Base-by-base conservation (phyloP, 2,329 filamentous ascomycete species). In the Byssoonygena ceratinophila region DNA sequence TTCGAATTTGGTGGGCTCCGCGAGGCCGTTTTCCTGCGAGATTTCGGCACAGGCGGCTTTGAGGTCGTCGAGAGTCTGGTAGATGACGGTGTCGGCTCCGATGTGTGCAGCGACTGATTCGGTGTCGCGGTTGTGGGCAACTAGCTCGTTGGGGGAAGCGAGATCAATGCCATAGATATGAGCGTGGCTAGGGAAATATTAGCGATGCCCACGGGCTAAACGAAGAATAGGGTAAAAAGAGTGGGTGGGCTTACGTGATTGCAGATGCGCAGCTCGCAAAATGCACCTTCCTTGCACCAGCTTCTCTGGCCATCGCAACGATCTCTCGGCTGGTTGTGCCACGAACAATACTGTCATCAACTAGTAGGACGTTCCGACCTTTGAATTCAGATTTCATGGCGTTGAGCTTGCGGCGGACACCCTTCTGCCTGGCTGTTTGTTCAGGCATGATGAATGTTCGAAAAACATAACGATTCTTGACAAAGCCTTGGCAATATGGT, bases 391-490 rank as follows among this genome's bases (percentile, higher is more conserved):
- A 82, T 23, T 83, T 80, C 69, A 96, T 94, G 18, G 90, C 81
- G 55, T 86, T 91, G 36, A 97, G 77, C 72, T 97, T 97, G 46
- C 90, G 81, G 3, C 91, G 83, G 8, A 97, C 88, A 59, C 87
- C 85, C 70, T 91, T 91, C 63, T 92, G 81, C 3, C 90, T 78
- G 16, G 82, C 79, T 59, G 81, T 81, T 67, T 96, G 90, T 25
- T 84, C 85, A 1, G 90, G 83, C 83, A 87, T 85, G 64, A 89
- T 91, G 67, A 91, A 92, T 0, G 87, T 94, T 46, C 87, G 80
- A 76, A 87, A 89, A 55, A 94, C 84, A 66, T 94, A 94, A 49
- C 87, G 79, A 68, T 94, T 94, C 76, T 92, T 94, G 58, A 94
- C 83, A 61, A 94, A 91, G 1, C 83, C 89, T 64, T 87, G 85